Base-by-base conservation (phyloP, 129 eudicot genomes). In the Daucus carota region DNA sequence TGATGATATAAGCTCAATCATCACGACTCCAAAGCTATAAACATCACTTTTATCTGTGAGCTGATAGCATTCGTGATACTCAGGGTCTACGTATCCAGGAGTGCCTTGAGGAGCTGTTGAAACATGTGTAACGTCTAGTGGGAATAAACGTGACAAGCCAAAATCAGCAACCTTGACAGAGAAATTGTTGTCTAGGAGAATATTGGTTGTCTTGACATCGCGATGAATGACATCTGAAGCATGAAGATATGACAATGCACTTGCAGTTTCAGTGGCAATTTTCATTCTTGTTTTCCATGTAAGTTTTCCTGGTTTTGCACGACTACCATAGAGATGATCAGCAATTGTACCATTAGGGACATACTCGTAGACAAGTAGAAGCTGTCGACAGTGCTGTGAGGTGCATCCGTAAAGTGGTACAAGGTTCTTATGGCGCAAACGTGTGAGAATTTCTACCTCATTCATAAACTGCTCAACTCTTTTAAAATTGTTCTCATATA, bases 41-140 rank as follows among this genome's bases (percentile, higher is more conserved):
- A 92, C 97, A 59, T 92, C 97, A 31, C 93, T 87, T 73, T 81
- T 92, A 52, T 78, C 79, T 0, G 96, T 92, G 1, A 92, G 85
- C 24, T 89, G 97, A 41, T 92, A 92, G 75, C 86, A 89, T 63
- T 92, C 84, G 26, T 87, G 90, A 65, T 92, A 92, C 79, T 92
- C 96, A 2, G 97, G 97, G 33, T 92, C 97, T 14, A 92, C 97
- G 16, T 92, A 92, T 2, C 97, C 97, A 0, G 96, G 97, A 7
- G 97, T 92, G 6, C 97, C 97, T 68, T 92, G 96, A 12, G 97
- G 97, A 2, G 89, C 93, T 9, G 97, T 92, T 5, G 97, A 89
- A 29, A 92, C 89, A 75, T 92, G 97, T 7, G 96, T 89, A 52
- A 82, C 97, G 43, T 89, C 72, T 5, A 42, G 66, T 8, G 97